Percentiles rank a stretch among this genome's conserved stretches.
Evolutionary conservation across 2,329 filamentous ascomycete genomes (phyloP).

Genomic region (Cercospora brassicicola): DNA sequence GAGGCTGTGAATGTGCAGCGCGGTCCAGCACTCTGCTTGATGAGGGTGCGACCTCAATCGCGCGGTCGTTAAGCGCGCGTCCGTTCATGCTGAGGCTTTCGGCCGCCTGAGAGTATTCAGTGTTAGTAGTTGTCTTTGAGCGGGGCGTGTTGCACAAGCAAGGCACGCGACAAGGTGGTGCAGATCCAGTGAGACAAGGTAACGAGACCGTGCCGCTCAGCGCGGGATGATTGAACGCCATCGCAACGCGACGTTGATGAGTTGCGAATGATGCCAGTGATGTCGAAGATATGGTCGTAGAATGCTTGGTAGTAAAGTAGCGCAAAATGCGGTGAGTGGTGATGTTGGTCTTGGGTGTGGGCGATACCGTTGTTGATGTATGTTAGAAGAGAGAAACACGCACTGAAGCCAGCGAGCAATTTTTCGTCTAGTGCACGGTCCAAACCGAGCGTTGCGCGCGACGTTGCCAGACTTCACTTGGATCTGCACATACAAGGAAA

Average conservation of each 20-base stretch:
- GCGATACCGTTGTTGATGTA: constrained; percentile 7
- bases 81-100: constrained; percentile 99
- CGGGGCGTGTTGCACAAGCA: constrained; percentile 17
- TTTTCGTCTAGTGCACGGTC: constrained; percentile 15
- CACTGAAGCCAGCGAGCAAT: constrained; percentile 10
- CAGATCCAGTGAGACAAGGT: constrained; percentile 18
- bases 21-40: constrained; percentile 95
- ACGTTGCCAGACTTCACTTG: constrained; percentile 17
- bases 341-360: background rate
- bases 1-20: constrained; percentile 66
- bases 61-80: constrained; percentile 95
- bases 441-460: constrained; percentile 5
- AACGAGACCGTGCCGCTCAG: constrained; percentile 13
- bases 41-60: constrained; percentile 96
- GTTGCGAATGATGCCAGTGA: background rate
- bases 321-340: background rate
- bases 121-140: constrained; percentile 17
- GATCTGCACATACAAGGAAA: constrained; percentile 5
- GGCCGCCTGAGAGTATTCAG: constrained; percentile 65
- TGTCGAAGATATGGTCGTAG: background rate
- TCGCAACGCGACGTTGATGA: constrained; percentile 6
- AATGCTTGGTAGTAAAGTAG: background rate
- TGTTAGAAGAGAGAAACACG: constrained; percentile 1
- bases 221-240: constrained; percentile 11
- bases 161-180: constrained; percentile 18